phyloP scores from a whole-genome alignment of 352 stramenopile species.

The Halophytophthora batemanensis region DNA sequence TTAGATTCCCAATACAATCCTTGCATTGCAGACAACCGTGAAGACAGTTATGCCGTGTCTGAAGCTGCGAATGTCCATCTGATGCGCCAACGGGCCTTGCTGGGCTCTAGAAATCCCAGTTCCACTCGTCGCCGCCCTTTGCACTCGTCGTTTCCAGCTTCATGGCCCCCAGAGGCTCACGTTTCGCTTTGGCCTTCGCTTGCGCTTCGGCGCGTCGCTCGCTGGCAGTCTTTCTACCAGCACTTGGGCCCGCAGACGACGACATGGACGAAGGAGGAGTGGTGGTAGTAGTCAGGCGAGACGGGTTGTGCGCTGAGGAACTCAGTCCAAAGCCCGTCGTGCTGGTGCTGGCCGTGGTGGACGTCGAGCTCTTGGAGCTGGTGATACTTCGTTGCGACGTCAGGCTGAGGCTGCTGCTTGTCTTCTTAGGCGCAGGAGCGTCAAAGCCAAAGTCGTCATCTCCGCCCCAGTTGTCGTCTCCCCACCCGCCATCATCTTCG shows the following conservation, averaged over 20 bases:
- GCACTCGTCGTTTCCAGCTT: slow-evolving; percentile 39
- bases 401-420: slow-evolving; percentile 12
- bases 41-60: not conserved
- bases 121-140: slow-evolving; percentile 72
- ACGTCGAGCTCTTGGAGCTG: slow-evolving; percentile 6
- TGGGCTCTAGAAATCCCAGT: slow-evolving; percentile 68
- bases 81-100: too few relatives aligned
- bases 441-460: slow-evolving; percentile 46
- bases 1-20: slow-evolving; percentile 11
- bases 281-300: slow-evolving; percentile 12
- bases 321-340: slow-evolving; percentile 5
- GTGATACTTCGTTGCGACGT: slow-evolving; percentile 12
- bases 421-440: slow-evolving; percentile 11
- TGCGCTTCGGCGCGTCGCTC: slow-evolving; percentile 59
- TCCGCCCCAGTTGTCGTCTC: slow-evolving; percentile 65
- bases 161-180: slow-evolving; percentile 49
- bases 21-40: slow-evolving; percentile 1
- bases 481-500: slow-evolving; percentile 39
- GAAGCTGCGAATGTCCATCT: not conserved
- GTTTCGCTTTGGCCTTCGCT: slow-evolving; percentile 60
- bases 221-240: slow-evolving; percentile 39
- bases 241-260: slow-evolving; percentile 14
- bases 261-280: slow-evolving; percentile 5
- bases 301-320: slow-evolving; percentile 11
- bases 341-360: not conserved